A percentile compares a stretch with the other conserved stretches of the same genome.
phyloP scores from a whole-genome alignment of 805 yeast species.

The Schizosaccharomyces octosporus region DNA sequence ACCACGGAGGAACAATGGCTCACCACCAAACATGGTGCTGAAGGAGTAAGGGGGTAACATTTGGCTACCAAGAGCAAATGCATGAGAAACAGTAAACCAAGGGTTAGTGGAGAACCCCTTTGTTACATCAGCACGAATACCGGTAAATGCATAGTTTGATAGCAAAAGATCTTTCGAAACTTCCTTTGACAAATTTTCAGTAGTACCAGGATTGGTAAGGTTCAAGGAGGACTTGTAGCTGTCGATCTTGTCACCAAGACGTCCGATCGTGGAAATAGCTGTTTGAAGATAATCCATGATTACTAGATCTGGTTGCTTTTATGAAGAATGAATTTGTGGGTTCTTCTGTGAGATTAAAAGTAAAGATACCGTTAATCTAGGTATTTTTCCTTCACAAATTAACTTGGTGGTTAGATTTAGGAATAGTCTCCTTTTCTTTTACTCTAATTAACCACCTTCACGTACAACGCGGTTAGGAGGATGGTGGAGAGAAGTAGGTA shows the following conservation, averaged over 20 bases:
- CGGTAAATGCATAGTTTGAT: slow-evolving; percentile 74
- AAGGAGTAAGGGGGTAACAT: slow-evolving; percentile 67
- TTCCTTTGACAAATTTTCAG: slow-evolving; percentile 81
- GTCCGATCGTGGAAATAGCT: background rate
- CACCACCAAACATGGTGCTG: slow-evolving; percentile 70
- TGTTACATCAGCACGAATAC: slow-evolving; percentile 85
- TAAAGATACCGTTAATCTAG: too few relatives aligned
- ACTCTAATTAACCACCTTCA: too few relatives aligned
- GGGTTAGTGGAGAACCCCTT: slow-evolving; percentile 80
- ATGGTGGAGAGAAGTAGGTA: too few relatives aligned
- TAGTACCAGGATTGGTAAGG: slow-evolving; percentile 76
- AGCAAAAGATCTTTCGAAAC: slow-evolving; percentile 82
- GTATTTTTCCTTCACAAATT: too few relatives aligned
- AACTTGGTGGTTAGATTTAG: too few relatives aligned
- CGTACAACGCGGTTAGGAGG: too few relatives aligned
- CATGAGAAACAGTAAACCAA: slow-evolving; percentile 87
- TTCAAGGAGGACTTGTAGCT: slow-evolving; percentile 65
- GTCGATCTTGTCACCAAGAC: slow-evolving; percentile 23
- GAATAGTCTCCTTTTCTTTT: too few relatives aligned
- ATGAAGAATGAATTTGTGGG: too few relatives aligned
- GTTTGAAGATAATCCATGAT: background rate
- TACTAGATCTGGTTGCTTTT: too few relatives aligned
- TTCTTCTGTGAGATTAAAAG: too few relatives aligned
- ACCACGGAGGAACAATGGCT: slow-evolving; percentile 12
- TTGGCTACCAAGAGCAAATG: slow-evolving; percentile 69